Base-by-base conservation (phyloP, 108 stramenopile genomes). In the Parmales sp. region DNA sequence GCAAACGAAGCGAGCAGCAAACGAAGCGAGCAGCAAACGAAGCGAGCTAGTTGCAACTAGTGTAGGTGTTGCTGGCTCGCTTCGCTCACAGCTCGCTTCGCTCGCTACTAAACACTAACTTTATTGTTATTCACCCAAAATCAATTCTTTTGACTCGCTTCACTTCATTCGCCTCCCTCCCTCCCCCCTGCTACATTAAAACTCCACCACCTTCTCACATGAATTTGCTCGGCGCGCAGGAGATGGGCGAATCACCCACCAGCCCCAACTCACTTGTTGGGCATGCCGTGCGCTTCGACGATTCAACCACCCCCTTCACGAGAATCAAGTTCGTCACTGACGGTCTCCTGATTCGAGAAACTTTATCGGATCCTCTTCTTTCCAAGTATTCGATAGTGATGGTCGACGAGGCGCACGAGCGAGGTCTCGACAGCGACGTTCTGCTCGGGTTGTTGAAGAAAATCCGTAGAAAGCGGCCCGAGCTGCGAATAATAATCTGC, bases 321-420 rank as follows among this genome's bases (percentile, higher is more conserved):
- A 78, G 72, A 41, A 86, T 94, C 60, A 78, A 83, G 26, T 91
- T 83, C 70, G 80, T 87, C 38, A 94, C 93, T n/a, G 93, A 94
- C 71, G 93, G 97, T 39, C 83, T 91, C 75, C 77, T 98, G 6
- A 60, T 98, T 51, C 69, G 95, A 19, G 94, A 95, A 65, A 88
- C 89, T 37, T 67, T 94, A 49, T 60, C 74, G 31, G 94, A 98
- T 79, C 97, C 97, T 1, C 76, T 95, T 41, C 76, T 98, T 28
- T 81, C 78, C n/a, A 75, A 79, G 9, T 98, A 94, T 51, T 90
- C 88, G n/a, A 91, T 95, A 2, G 72, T 96, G 0, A 90, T 98
- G 64, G 83, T 96, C 26, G 97, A 98, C 69, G 97, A 98, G 68
- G 97, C 95, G 3, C 97, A 98, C 66, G 95, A 98, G 76, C 71